Percentiles rank a stretch among this genome's conserved stretches.
Conservation (phyloP, 306 rosid species). For the Cicer judaicum region DNA sequence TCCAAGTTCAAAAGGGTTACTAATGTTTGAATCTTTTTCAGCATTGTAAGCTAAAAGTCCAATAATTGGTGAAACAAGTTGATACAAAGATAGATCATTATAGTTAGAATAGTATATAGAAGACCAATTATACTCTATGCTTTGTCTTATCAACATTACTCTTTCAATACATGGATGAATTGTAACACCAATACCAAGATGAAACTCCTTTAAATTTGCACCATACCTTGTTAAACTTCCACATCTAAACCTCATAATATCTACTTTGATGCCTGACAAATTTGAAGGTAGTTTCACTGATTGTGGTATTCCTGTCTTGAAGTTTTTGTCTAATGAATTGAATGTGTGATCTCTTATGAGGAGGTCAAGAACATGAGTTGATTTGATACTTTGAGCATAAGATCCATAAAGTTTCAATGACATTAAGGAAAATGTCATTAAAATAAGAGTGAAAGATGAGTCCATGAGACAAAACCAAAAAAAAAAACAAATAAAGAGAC, state of each 20-base stretch:
- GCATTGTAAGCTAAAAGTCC: slow-evolving; percentile 86
- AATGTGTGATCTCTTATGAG: slow-evolving; percentile 79
- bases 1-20: slow-evolving; percentile 80
- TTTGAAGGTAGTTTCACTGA: slow-evolving; percentile 70
- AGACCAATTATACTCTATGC: slow-evolving; percentile 80
- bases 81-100: slow-evolving; percentile 65
- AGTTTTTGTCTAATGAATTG: slow-evolving; percentile 54
- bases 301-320: slow-evolving; percentile 66
- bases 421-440: slow-evolving; percentile 49
- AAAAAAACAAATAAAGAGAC: not conserved
- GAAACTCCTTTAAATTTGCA: slow-evolving; percentile 75
- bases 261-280: slow-evolving; percentile 72
- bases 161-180: slow-evolving; percentile 88
- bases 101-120: slow-evolving; percentile 70
- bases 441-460: slow-evolving; percentile 49
- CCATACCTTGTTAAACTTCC: slow-evolving; percentile 91
- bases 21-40: slow-evolving; percentile 57
- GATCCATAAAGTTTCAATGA: slow-evolving; percentile 48
- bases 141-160: slow-evolving; percentile 74
- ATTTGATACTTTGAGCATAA: slow-evolving; percentile 57
- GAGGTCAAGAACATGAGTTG: slow-evolving; percentile 86
- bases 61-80: slow-evolving; percentile 79
- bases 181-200: slow-evolving; percentile 64
- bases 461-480: slow-evolving; percentile 62
- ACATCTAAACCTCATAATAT: slow-evolving; percentile 71